Evolutionary conservation across 805 yeast genomes (phyloP), one percentile per base, ranked within the genome.

Genomic region (Saccharomyces paradoxus): DNA sequence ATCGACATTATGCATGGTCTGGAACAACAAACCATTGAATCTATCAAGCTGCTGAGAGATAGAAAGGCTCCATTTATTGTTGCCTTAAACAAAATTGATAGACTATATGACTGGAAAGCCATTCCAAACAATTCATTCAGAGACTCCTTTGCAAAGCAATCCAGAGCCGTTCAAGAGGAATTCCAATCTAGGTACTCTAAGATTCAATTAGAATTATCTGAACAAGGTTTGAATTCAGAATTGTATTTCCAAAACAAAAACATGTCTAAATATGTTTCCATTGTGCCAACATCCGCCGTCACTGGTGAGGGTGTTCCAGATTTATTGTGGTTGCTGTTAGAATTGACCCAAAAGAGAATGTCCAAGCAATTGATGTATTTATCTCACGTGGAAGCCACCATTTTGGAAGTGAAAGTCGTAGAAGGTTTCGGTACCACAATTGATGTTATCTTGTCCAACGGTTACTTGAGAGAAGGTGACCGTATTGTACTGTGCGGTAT

Each of bases 261-360:
- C 77, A 76, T 92, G 81, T 76, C 97, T 54, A 89, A 90, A 71
- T 89, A 85, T 67, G 99, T 94, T 54, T 90, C 97, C 41, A 87
- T 94, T 65, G 96, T 94, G 48, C 99, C 99, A 64, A 94, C 99
- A 21, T 92, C 98, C 58, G 99, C 99, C 54, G 95, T 91, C 48
- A 91, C 97, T 13, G 99, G 99, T 72, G 99, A 94, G 76, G 99
- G 99, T 87, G 95, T 94, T 64, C 99, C 99, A 51, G 99, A 94
- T 82, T 80, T 94, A 76, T 82, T 94, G 68, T 90, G 97, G 92
- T 81, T 94, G 72, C 78, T 94, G 68, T 80, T 94, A 65, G 98
- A 94, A 74, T 81, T 94, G 66, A 94, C 99, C 14, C 98, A 94
- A 76, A 87, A 89, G 84, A 87, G 99, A 78, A 94, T 94, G 99